Evolutionary conservation across 2,329 filamentous ascomycete genomes (phyloP).

Genomic region (Clonostachys byssicola): DNA sequence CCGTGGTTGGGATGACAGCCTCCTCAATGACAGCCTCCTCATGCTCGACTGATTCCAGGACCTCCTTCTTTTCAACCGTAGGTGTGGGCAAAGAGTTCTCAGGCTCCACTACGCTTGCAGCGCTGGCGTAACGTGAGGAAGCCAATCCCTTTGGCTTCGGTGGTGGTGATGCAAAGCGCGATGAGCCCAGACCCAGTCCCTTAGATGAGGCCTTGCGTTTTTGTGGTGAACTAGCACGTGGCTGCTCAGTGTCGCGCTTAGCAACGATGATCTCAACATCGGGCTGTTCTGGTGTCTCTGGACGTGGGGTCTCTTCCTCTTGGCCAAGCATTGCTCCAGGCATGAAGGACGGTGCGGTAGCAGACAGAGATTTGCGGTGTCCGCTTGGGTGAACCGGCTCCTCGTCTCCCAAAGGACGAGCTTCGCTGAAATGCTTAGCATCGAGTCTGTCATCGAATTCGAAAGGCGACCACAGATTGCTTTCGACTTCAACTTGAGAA

Average conservation of each 20-base stretch:
- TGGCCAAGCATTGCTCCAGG: slow-evolving; percentile 30
- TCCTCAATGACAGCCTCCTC: slow-evolving; percentile 10
- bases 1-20: neutral
- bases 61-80: slow-evolving; percentile 12
- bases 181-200: slow-evolving; percentile 29
- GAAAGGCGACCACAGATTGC: slow-evolving; percentile 47
- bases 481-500: slow-evolving; percentile 42
- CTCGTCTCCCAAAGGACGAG: slow-evolving; percentile 43
- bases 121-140: slow-evolving; percentile 38
- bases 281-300: slow-evolving; percentile 6
- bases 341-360: slow-evolving; percentile 66
- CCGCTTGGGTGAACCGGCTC: slow-evolving; percentile 8
- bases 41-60: slow-evolving; percentile 20
- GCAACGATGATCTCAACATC: neutral
- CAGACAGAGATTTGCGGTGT: slow-evolving; percentile 59
- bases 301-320: slow-evolving; percentile 8
- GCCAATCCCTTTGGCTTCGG: slow-evolving; percentile 35
- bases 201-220: slow-evolving; percentile 24
- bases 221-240: slow-evolving; percentile 5
- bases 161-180: slow-evolving; percentile 41
- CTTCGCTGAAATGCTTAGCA: slow-evolving; percentile 45
- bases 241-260: neutral
- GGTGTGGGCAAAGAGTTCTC: slow-evolving; percentile 24
- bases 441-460: slow-evolving; percentile 51
- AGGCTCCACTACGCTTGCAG: slow-evolving; percentile 10